These are phyloP conservation scores for Mycena capillaripes DNA, from an alignment of 768 basidiomycete genomes.

Conservation along the genomic window DNA sequence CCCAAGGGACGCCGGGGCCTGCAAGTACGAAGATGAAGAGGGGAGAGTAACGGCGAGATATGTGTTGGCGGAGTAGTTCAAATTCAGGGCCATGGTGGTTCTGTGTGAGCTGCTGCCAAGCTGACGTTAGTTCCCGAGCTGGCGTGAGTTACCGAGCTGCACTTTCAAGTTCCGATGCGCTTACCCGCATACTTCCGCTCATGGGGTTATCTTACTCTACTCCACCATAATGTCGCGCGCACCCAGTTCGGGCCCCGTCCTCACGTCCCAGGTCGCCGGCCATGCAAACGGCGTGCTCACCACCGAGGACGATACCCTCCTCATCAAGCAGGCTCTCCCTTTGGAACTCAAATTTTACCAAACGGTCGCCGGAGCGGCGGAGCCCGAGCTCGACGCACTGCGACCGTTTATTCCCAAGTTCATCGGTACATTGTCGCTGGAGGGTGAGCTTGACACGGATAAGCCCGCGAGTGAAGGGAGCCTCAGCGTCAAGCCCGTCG, in stretches of 20 bases:
- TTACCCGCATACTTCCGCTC: too few species aligned
- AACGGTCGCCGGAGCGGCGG: constrained; percentile 51
- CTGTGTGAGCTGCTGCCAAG: not conserved
- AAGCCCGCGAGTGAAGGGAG: constrained; percentile 43
- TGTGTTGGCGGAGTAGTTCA: constrained; percentile 55
- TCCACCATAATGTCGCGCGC: constrained; percentile 6
- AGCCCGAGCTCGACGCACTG: constrained; percentile 58
- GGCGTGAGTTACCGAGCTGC: too few species aligned
- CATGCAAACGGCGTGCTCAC: constrained; percentile 77
- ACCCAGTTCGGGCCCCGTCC: constrained; percentile 39
- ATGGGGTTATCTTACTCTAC: too few species aligned
- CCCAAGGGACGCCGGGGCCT: constrained; percentile 48
- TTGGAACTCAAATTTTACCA: constrained; percentile 83
- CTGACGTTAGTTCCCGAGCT: too few species aligned
- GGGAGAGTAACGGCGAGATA: constrained; percentile 60
- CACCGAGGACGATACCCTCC: constrained; percentile 79
- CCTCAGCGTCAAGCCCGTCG: constrained; percentile 43
- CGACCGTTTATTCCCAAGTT: constrained; percentile 80
- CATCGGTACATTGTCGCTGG: constrained; percentile 81
- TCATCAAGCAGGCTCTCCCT: constrained; percentile 82
- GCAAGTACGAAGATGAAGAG: constrained; percentile 48
- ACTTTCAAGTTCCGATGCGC: too few species aligned
- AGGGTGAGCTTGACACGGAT: constrained; percentile 68
- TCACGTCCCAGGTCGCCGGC: constrained; percentile 83
- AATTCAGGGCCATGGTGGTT: constrained; percentile 41